phyloP scores from a whole-genome alignment of 1,139 yeast genomes.

The Pichia kudriavzevii region DNA sequence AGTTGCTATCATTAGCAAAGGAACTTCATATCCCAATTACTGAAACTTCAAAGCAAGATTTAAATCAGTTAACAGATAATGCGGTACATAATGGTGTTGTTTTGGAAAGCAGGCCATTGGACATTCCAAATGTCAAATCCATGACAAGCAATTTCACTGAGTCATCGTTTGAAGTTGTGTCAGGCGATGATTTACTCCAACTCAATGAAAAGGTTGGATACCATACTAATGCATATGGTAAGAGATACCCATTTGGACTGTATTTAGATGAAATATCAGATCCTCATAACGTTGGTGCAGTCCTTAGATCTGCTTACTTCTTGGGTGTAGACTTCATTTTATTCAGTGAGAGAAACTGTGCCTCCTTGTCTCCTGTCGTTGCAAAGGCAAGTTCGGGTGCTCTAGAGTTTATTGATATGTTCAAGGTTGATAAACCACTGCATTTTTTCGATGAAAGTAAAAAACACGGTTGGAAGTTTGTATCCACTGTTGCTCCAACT shows the following conservation, averaged over 20 bases:
- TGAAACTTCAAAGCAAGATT: conserved; percentile 39
- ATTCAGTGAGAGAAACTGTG: conserved; percentile 63
- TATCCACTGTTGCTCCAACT: conserved; percentile 49
- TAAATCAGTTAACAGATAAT: conserved; percentile 54
- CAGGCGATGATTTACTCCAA: conserved; percentile 11
- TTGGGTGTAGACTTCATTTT: conserved; percentile 80
- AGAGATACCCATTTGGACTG: conserved; percentile 58
- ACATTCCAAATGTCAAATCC: conserved; percentile 35
- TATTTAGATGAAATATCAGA: conserved; percentile 80
- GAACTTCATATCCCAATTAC: conserved; percentile 25
- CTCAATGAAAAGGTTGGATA: not conserved
- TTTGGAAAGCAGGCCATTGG: conserved; percentile 56
- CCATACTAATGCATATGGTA: conserved; percentile 8
- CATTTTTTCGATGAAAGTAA: conserved; percentile 51
- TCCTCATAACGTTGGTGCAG: conserved; percentile 87
- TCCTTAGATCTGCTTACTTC: conserved; percentile 72
- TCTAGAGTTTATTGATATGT: conserved; percentile 62
- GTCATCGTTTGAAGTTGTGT: conserved; percentile 29
- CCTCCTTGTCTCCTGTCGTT: conserved; percentile 69
- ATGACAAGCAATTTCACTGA: conserved; percentile 30
- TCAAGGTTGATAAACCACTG: conserved; percentile 49
- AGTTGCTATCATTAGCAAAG: conserved; percentile 41
- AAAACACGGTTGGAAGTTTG: conserved; percentile 60
- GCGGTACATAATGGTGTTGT: conserved; percentile 84
- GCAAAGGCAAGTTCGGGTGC: conserved; percentile 88